A percentile compares a stretch with the other conserved stretches of the same genome.
Evolutionary conservation across 2,329 filamentous ascomycete species (phyloP).

Genomic region (Purpureocillium lavendulum): DNA sequence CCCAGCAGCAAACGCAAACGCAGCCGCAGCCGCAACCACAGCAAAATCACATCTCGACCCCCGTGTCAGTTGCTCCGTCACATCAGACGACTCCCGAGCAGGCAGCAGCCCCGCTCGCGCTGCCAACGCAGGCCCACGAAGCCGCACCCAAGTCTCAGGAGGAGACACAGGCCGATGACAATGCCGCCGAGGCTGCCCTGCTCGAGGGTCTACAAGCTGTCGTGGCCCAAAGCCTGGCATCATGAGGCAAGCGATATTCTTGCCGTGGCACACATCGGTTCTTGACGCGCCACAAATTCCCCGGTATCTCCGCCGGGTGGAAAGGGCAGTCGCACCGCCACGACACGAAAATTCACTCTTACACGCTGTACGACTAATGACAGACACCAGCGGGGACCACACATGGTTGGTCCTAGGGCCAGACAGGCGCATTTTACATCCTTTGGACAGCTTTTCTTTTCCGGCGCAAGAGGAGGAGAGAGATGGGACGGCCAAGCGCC

Average conservation of each 20-base stretch:
- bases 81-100: conserved; percentile 2
- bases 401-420: too few species aligned
- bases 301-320: background rate
- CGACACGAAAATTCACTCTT: background rate
- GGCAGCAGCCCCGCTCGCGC: background rate
- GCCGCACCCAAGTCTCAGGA: conserved; percentile 14
- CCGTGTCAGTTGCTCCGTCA: background rate
- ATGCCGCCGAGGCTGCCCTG: conserved; percentile 24
- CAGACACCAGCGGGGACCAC: too few species aligned
- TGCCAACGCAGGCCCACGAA: conserved; percentile 1
- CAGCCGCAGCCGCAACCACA: background rate
- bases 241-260: conserved; percentile 1
- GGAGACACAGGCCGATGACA: conserved; percentile 17
- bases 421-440: too few species aligned
- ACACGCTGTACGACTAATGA: background rate
- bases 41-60: background rate
- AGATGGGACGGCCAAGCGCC: too few species aligned
- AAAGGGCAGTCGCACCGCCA: background rate
- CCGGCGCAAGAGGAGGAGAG: too few species aligned
- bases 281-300: background rate
- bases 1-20: conserved; percentile 4
- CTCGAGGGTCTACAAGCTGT: conserved; percentile 25
- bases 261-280: too few species aligned
- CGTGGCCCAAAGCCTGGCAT: conserved; percentile 17
- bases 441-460: too few species aligned